These are phyloP conservation scores for Cerrena zonata DNA, from an alignment of 1,284 basidiomycete species.

Conservation along the genomic window DNA sequence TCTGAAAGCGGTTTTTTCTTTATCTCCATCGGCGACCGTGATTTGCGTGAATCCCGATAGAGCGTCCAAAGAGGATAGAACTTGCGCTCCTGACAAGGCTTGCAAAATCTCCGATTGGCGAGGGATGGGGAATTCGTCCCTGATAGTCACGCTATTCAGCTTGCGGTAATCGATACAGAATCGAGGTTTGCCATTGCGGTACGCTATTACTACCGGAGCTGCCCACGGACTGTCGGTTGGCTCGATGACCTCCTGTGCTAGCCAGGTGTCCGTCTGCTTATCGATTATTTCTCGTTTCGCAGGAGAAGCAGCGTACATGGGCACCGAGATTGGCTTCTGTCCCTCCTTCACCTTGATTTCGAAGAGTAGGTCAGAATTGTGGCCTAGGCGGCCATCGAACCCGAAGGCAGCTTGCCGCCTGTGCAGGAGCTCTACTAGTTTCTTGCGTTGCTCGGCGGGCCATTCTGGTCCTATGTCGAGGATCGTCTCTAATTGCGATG, in stretches of 20 bases:
- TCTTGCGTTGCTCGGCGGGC: background rate
- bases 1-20: constrained; percentile 34
- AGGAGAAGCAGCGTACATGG: constrained; percentile 20
- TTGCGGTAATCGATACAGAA: no score
- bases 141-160: constrained; percentile 28
- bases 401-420: background rate
- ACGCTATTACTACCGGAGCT: constrained; percentile 29
- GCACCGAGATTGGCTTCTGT: no score
- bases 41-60: no score
- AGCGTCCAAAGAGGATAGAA: constrained; percentile 33
- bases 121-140: constrained; percentile 40
- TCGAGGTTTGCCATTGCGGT: constrained; percentile 27
- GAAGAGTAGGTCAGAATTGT: background rate
- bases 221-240: constrained; percentile 31
- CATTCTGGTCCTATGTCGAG: constrained; percentile 5
- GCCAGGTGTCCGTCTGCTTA: no score
- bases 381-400: no score
- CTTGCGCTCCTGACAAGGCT: constrained; percentile 29
- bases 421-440: background rate
- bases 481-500: background rate
- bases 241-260: no score
- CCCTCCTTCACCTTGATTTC: background rate
- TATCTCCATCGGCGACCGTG: constrained; percentile 25
- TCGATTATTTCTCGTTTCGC: constrained; percentile 29
- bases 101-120: constrained; percentile 34